Base-by-base conservation (phyloP, 2,329 filamentous ascomycete species). In the Chaetomiaceae sp. region DNA sequence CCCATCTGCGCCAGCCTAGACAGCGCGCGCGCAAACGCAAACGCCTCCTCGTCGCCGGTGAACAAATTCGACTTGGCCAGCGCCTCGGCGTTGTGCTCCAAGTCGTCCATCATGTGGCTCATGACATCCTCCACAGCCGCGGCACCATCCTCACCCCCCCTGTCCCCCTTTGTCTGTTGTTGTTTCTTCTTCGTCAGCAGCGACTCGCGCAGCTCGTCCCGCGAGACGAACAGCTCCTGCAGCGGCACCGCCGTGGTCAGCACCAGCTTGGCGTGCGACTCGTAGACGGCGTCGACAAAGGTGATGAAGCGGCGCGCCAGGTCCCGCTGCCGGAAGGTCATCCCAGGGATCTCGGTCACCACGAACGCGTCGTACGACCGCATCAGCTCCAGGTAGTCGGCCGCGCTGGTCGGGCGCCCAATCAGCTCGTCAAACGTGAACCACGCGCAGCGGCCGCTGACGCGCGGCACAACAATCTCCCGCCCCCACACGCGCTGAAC, bases 201-300 rank as follows among this genome's bases (percentile, higher is more conserved):
- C 7, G 81, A 74, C 56, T 82, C 76, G 35, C 78, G 74, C 39
- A 88, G 70, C 63, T 90, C 86, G 14, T 79, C 72, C 14, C 79
- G 73, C 18, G 86, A 88, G 37, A 95, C 75, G 68, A 97, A 98
- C 27, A 97, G 79, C 62, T 95, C 83, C 7, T 81, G 80, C 2
- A 98, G 72, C 0, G 91, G 88, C 39, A 90, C 87, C 33, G 83
- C 88, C 3, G 87, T 90, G 0, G 93, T 98, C 46, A 98, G 78
- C 14, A 97, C 91, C 7, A 98, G 78, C 68, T 96, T 97, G n/a
- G 89, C 90, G 65, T 91, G 79, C 22, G 76, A 75, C 66, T 98
- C 93, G 62, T 98, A 98, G 4, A 96, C 84, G 6, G 93, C 91
- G 63, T 98, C 93, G 55, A 98, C 88, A 58, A 98, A 96, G 0